Evolutionary conservation across 2,329 filamentous ascomycete species (phyloP).

Genomic region (Dactylellina leptospora): DNA sequence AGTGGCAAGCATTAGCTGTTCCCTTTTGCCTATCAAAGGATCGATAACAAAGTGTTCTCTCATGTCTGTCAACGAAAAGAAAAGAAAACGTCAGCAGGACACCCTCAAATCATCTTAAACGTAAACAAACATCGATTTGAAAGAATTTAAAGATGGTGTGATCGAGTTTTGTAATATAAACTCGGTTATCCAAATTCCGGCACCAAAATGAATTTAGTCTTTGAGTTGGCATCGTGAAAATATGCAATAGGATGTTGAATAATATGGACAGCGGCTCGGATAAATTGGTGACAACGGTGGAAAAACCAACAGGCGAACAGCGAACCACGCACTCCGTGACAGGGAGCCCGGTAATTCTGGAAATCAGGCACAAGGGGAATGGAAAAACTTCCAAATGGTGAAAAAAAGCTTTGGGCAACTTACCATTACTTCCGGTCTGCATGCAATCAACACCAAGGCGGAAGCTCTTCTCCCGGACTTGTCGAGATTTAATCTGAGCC

Average conservation of each 20-base stretch:
- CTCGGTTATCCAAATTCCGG: conserved; percentile 26
- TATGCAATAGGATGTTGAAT: conserved; percentile 48
- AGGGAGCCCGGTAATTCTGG: conserved; percentile 32
- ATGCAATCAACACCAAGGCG: conserved; percentile 96
- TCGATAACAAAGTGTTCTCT: conserved; percentile 98
- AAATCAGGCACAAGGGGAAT: conserved; percentile 49
- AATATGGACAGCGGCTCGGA: conserved; percentile 52
- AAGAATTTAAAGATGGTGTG: conserved; percentile 33
- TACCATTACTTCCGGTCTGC: conserved; percentile 86
- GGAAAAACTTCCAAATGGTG: conserved; percentile 7
- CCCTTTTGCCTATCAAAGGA: conserved; percentile 95
- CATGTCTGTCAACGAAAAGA: conserved; percentile 72
- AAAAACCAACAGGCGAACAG: conserved; percentile 52
- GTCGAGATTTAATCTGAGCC: conserved; percentile 92
- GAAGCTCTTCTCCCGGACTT: conserved; percentile 83
- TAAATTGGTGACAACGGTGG: conserved; percentile 45
- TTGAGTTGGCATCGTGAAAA: conserved; percentile 28
- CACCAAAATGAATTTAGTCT: conserved; percentile 15
- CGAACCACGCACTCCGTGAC: conserved; percentile 27
- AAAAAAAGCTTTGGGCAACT: conserved; percentile 57
- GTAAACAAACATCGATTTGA: not conserved
- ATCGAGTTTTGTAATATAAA: conserved; percentile 32
- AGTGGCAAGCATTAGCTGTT: conserved; percentile 94
- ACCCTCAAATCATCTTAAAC: conserved; percentile 7
- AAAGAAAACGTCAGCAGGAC: conserved; percentile 34